These are phyloP conservation scores for Phyllachora maydis DNA, from an alignment of 2,329 filamentous ascomycete species.

Conservation along the genomic window DNA sequence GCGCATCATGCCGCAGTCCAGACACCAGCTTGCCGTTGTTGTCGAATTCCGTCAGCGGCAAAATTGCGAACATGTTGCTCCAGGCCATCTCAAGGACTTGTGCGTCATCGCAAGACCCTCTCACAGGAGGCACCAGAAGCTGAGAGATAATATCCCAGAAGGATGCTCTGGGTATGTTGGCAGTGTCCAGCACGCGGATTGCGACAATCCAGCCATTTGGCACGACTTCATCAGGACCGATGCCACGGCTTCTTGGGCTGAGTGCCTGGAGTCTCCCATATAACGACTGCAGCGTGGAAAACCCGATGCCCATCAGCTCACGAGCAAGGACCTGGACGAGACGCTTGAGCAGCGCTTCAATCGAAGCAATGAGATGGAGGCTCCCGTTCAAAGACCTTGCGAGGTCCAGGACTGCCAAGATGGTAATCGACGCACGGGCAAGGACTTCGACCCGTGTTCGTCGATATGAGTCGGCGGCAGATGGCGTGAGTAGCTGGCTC, in stretches of 20 bases:
- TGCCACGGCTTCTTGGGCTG: conserved; percentile 25
- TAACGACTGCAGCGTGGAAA: conserved; percentile 18
- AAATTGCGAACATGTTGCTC: conserved; percentile 35
- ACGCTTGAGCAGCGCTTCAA: too few relatives aligned
- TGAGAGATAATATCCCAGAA: conserved; percentile 40
- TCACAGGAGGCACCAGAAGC: conserved; percentile 15
- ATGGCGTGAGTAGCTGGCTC: too few relatives aligned
- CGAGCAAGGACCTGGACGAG: too few relatives aligned
- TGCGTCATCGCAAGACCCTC: conserved; percentile 17
- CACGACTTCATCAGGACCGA: conserved; percentile 21
- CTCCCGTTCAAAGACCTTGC: too few relatives aligned
- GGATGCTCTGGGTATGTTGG: conserved; percentile 24
- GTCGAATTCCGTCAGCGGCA: conserved; percentile 41
- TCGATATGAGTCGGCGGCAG: too few relatives aligned
- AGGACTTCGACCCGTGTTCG: too few relatives aligned
- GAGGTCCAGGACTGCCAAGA: too few relatives aligned
- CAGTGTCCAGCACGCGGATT: conserved; percentile 29
- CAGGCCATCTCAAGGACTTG: conserved; percentile 32
- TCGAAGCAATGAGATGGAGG: too few relatives aligned
- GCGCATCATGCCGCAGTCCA: conserved; percentile 13
- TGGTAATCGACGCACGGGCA: too few relatives aligned
- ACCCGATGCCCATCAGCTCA: conserved; percentile 21
- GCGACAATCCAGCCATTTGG: conserved; percentile 37
- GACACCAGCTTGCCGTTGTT: conserved; percentile 24
- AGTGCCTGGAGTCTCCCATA: conserved; percentile 26